Percentiles rank a stretch among this genome's conserved stretches.
These are phyloP conservation scores for Colletotrichum sp. DNA, from an alignment of 2,329 filamentous ascomycete species.

Conservation along the genomic window DNA sequence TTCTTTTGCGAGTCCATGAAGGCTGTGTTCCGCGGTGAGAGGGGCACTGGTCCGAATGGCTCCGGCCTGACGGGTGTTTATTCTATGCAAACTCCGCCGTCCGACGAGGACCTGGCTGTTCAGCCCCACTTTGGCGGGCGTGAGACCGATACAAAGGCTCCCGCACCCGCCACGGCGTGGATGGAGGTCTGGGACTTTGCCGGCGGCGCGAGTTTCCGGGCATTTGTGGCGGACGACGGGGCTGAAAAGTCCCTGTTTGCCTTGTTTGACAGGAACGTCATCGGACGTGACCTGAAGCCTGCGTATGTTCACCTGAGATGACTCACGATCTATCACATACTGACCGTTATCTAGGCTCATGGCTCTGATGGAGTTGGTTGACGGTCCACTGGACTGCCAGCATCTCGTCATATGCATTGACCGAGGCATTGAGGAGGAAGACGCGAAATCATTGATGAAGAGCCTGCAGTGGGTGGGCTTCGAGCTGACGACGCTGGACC, in stretches of 20 bases:
- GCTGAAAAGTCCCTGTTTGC: slow-evolving; percentile 80
- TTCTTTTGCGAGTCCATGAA: slow-evolving; percentile 98
- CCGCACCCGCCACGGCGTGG: slow-evolving; percentile 57
- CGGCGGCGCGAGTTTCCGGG: slow-evolving; percentile 83
- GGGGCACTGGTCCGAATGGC: slow-evolving; percentile 76
- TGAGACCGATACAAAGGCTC: background rate
- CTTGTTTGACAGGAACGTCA: slow-evolving; percentile 78
- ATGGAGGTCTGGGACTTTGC: slow-evolving; percentile 87
- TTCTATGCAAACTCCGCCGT: slow-evolving; percentile 59
- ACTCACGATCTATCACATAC: background rate
- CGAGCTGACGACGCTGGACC: slow-evolving; percentile 78
- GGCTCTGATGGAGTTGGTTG: slow-evolving; percentile 87
- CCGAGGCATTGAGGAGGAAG: slow-evolving; percentile 66
- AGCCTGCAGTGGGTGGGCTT: slow-evolving; percentile 95
- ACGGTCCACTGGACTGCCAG: slow-evolving; percentile 75
- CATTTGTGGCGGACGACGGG: slow-evolving; percentile 77
- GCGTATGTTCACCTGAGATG: slow-evolving; percentile 64
- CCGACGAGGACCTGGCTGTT: slow-evolving; percentile 50
- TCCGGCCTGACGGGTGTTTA: slow-evolving; percentile 86
- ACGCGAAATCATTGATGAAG: slow-evolving; percentile 73
- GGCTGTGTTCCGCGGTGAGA: slow-evolving; percentile 95
- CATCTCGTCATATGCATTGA: slow-evolving; percentile 84
- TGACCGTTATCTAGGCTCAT: slow-evolving; percentile 68
- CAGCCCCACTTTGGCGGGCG: slow-evolving; percentile 25
- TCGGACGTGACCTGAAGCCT: slow-evolving; percentile 82